Conservation (phyloP, 176 grass and related monocot species). For the Musa itinerans region DNA sequence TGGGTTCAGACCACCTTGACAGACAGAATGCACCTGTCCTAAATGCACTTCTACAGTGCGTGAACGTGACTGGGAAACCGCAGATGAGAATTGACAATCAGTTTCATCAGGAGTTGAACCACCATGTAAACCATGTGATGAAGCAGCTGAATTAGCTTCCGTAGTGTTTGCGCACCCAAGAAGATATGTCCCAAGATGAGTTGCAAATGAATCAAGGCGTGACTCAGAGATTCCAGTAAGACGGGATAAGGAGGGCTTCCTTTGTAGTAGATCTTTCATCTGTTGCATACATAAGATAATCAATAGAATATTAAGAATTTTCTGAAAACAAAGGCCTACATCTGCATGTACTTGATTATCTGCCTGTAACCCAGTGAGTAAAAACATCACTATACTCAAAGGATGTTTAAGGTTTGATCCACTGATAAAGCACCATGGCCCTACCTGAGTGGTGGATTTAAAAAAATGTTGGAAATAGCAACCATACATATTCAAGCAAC, state of each 20-base stretch:
- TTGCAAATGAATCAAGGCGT: constrained; percentile 64
- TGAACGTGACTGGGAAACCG: constrained; percentile 34
- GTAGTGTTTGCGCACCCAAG: constrained; percentile 40
- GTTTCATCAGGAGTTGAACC: constrained; percentile 25
- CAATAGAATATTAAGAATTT: neutral
- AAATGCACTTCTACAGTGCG: constrained; percentile 23
- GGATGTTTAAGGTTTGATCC: neutral
- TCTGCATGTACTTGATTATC: neutral
- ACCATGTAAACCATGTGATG: constrained; percentile 10
- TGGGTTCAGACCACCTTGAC: constrained; percentile 54
- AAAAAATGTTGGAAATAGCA: too few species aligned
- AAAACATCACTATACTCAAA: neutral
- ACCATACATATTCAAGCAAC: neutral
- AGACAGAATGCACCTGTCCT: constrained; percentile 28
- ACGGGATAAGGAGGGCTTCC: constrained; percentile 58
- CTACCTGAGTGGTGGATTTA: too few species aligned
- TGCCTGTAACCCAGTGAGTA: neutral
- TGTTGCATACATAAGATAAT: constrained; percentile 4
- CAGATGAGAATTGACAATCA: constrained; percentile 30
- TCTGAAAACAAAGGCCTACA: constrained; percentile 9
- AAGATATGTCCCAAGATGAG: constrained; percentile 70
- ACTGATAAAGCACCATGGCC: neutral
- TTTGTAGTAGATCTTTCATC: constrained; percentile 83
- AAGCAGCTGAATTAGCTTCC: constrained; percentile 44
- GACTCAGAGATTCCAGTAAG: constrained; percentile 75